phyloP scores from a whole-genome alignment of 1,139 yeast species.

The Blastobotrys serpentis region DNA sequence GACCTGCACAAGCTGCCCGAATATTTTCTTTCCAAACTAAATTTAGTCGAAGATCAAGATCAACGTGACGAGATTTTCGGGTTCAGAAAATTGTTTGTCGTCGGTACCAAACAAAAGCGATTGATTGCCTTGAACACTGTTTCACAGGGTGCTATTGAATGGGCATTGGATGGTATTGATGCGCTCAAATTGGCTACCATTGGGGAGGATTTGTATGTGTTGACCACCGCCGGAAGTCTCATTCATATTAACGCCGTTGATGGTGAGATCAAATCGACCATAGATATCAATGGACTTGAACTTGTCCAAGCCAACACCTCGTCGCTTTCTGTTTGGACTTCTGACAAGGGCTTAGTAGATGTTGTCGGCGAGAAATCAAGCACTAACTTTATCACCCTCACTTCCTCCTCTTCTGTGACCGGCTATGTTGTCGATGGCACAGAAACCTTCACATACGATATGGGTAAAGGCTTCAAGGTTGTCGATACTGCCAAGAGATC shows the following conservation, averaged over 20 bases:
- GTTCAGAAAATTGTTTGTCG: slow-evolving; percentile 47
- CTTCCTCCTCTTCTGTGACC: not conserved
- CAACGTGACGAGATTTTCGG: slow-evolving; percentile 44
- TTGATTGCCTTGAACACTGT: slow-evolving; percentile 47
- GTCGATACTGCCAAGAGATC: slow-evolving; percentile 43
- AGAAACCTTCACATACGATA: slow-evolving; percentile 31
- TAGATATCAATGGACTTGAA: not conserved
- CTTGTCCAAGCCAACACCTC: not conserved
- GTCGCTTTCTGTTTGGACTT: slow-evolving; percentile 5
- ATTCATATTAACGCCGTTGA: slow-evolving; percentile 27
- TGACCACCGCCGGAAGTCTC: slow-evolving; percentile 25
- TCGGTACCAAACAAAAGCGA: slow-evolving; percentile 46
- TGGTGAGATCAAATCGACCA: slow-evolving; percentile 21
- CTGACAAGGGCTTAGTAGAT: slow-evolving; percentile 7
- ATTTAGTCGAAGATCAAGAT: slow-evolving; percentile 8
- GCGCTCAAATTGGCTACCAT: slow-evolving; percentile 28
- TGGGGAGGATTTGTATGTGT: slow-evolving; percentile 26
- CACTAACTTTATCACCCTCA: slow-evolving; percentile 16
- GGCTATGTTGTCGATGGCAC: not conserved
- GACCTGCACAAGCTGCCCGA: slow-evolving; percentile 24
- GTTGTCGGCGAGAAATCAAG: slow-evolving; percentile 10
- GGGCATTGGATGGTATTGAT: slow-evolving; percentile 41
- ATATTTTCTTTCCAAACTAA: slow-evolving; percentile 14
- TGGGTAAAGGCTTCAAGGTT: slow-evolving; percentile 38
- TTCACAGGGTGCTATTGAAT: slow-evolving; percentile 40